These are phyloP conservation scores for Chimonanthus salicifolius DNA, from an alignment of 164 flowering plant species.

Conservation along the genomic window DNA sequence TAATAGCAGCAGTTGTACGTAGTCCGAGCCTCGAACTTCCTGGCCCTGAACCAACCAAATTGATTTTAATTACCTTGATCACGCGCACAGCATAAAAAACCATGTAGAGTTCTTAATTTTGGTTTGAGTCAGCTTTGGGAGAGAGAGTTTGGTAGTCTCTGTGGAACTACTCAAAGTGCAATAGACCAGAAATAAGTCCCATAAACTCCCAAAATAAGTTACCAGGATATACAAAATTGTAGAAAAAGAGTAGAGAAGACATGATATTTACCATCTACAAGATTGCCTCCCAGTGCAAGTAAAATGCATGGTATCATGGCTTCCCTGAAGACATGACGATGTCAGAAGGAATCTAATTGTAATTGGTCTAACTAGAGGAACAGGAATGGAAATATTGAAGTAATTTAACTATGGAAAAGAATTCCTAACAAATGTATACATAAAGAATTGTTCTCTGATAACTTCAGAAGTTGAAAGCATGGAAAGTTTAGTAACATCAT, in stretches of 20 bases:
- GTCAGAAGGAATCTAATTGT: not conserved
- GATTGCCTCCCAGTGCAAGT: conserved; percentile 94
- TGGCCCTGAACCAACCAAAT: conserved; percentile 43
- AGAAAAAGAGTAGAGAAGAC: not conserved
- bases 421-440: not conserved
- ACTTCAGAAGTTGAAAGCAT: not conserved
- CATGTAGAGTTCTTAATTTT: no score
- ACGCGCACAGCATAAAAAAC: no score
- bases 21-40: conserved; percentile 90
- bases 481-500: not conserved
- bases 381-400: not conserved
- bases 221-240: not conserved
- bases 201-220: not conserved
- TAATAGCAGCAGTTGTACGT: conserved; percentile 75
- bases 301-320: conserved; percentile 97
- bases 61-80: no score
- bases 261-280: conserved; percentile 63
- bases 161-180: not conserved
- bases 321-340: conserved; percentile 44
- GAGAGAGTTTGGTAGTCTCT: not conserved
- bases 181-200: not conserved
- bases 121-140: not conserved
- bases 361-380: not conserved
- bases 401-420: not conserved
- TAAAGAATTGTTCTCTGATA: not conserved